Base-by-base conservation (phyloP, 192 early-diverging fungal genomes). In the Paraglomus brasilianum region DNA sequence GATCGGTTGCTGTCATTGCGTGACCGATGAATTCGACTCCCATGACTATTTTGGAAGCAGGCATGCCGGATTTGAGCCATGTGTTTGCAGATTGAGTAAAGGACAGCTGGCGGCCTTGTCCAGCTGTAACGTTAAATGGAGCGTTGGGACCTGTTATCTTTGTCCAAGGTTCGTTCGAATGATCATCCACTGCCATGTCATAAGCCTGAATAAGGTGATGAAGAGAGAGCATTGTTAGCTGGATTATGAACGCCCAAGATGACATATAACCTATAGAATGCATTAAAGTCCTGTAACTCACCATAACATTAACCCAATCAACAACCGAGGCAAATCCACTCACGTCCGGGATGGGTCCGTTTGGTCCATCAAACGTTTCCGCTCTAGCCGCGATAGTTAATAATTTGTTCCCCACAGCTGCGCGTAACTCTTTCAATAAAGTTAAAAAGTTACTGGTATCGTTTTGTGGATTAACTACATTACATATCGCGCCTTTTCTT, bases 241-340 rank as follows among this genome's bases (percentile, higher is more conserved):
- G 17, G 13, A 14, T n/a, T 19, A 14, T n/a, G 13, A 49, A n/a
- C 48, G 13, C 17, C 14, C 13, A 4, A 49, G 17, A n/a, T 49
- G 1, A 2, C 48, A 49, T n/a, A 49, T 14, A 49, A 49, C 17
- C 1, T 19, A 49, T 49, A n/a, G 13, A 14, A 49, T n/a, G 17
- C 71, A 21, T 77, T 77, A 42, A 77, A 70, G 67, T 89, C 88
- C 70, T 91, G 3, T 30, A 30, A 30, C 30, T 90, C 17, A 81
- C 78, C 87, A 91, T 89, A 40, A 90, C 57, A 41, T 89, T 88
- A 66, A 91, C 78, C 21, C 80, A 81, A 74, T 86, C 81, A n/a
- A 92, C 77, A 17, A 79, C 72, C 30, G 72, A 72, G 14, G 80
- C 83, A 75, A 85, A 90, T 8, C 58, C 86, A 24, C 82, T 82